phyloP scores from a whole-genome alignment of 352 stramenopile genomes.

The Lagenidium sp. region DNA sequence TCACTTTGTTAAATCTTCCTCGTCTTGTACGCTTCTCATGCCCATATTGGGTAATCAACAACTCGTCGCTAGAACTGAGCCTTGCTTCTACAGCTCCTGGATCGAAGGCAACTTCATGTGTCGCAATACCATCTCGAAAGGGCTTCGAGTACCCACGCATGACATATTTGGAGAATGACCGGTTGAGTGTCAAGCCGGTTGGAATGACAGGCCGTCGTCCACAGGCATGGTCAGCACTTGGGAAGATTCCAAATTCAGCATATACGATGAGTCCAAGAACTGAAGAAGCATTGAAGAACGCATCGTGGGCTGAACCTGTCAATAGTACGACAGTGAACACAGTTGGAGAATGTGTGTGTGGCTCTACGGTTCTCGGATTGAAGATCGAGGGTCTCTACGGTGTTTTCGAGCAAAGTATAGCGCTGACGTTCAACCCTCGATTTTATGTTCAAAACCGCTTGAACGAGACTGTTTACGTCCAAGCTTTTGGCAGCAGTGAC shows the following conservation, averaged over 20 bases:
- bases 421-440: slow-evolving; percentile 68
- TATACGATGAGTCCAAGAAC: slow-evolving; percentile 38
- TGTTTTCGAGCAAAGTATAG: slow-evolving; percentile 63
- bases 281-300: slow-evolving; percentile 53
- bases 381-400: slow-evolving; percentile 80
- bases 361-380: slow-evolving; percentile 64
- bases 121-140: slow-evolving; percentile 26
- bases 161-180: slow-evolving; percentile 41
- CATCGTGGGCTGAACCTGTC: slow-evolving; percentile 70
- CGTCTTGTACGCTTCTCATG: slow-evolving; percentile 76
- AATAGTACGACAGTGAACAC: slow-evolving; percentile 85
- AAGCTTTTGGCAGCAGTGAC: slow-evolving; percentile 60
- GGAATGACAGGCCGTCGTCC: slow-evolving; percentile 34
- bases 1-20: slow-evolving; percentile 54
- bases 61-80: slow-evolving; percentile 59
- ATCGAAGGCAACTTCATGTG: slow-evolving; percentile 35
- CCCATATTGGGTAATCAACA: slow-evolving; percentile 84
- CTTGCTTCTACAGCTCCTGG: slow-evolving; percentile 46
- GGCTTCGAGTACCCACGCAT: slow-evolving; percentile 64
- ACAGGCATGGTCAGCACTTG: slow-evolving; percentile 43
- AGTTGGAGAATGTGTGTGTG: slow-evolving; percentile 63
- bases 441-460: slow-evolving; percentile 82
- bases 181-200: slow-evolving; percentile 61
- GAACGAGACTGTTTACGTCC: slow-evolving; percentile 70
- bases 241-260: slow-evolving; percentile 37